phyloP scores from a whole-genome alignment of 2,329 filamentous ascomycete species.

The Elsinoe australis region DNA sequence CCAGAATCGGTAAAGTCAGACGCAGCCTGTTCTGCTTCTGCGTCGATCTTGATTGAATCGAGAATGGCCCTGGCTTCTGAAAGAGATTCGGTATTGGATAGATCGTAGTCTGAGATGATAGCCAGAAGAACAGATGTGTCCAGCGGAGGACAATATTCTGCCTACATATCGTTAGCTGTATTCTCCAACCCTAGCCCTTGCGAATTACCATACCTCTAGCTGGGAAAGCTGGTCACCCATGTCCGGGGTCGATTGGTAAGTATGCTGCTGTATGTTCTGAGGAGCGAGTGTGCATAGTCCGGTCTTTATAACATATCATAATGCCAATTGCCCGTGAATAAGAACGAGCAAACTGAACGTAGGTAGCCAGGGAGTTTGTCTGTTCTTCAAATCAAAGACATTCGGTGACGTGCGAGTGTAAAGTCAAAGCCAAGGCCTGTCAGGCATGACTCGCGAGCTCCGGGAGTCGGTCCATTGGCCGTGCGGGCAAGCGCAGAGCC shows the following conservation, averaged over 20 bases:
- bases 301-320: slow-evolving; percentile 17
- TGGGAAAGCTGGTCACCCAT: slow-evolving; percentile 20
- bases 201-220: slow-evolving; percentile 18
- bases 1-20: slow-evolving; percentile 73
- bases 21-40: slow-evolving; percentile 55
- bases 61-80: slow-evolving; percentile 52
- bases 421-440: slow-evolving; percentile 8
- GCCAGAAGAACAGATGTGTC: slow-evolving; percentile 72
- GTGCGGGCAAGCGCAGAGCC: slow-evolving; percentile 3
- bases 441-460: slow-evolving; percentile 7
- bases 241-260: slow-evolving; percentile 15
- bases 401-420: slow-evolving; percentile 13
- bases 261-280: neutral
- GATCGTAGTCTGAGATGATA: slow-evolving; percentile 66
- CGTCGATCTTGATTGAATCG: slow-evolving; percentile 57
- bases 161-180: slow-evolving; percentile 38
- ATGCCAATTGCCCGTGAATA: neutral
- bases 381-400: neutral
- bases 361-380: neutral
- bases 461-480: neutral
- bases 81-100: slow-evolving; percentile 47
- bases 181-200: too few species aligned
- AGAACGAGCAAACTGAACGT: neutral
- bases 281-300: neutral
- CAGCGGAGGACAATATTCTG: slow-evolving; percentile 64